phyloP scores from a whole-genome alignment of 2,329 filamentous ascomycete species.

The Botrytis paeoniae region DNA sequence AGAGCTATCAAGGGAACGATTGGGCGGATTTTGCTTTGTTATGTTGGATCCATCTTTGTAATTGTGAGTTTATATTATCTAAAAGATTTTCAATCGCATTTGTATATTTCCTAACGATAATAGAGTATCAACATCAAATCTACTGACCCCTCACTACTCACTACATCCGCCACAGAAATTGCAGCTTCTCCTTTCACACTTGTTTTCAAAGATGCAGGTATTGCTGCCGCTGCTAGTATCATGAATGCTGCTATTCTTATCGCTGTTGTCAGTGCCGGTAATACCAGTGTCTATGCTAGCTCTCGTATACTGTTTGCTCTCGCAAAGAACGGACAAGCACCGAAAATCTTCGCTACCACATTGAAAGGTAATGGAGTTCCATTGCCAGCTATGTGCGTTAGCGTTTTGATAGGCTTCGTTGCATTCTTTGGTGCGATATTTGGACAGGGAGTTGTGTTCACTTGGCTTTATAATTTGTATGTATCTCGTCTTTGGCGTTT shows the following conservation, averaged over 20 bases:
- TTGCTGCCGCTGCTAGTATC: slow-evolving; percentile 68
- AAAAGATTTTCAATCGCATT: not conserved
- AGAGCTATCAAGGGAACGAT: slow-evolving; percentile 77
- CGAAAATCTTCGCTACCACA: slow-evolving; percentile 65
- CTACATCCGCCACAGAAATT: slow-evolving; percentile 65
- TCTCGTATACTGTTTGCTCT: slow-evolving; percentile 73
- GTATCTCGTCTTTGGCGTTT: not conserved
- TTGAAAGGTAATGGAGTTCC: slow-evolving; percentile 57
- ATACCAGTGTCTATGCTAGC: slow-evolving; percentile 70
- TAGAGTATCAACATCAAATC: slow-evolving; percentile 66
- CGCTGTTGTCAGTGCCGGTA: slow-evolving; percentile 70
- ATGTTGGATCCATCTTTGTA: slow-evolving; percentile 73
- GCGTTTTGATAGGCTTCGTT: slow-evolving; percentile 66
- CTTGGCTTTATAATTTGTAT: slow-evolving; percentile 62
- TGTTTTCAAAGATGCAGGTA: slow-evolving; percentile 51
- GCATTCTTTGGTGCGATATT: slow-evolving; percentile 71
- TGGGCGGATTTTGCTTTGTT: slow-evolving; percentile 82
- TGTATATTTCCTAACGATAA: not conserved
- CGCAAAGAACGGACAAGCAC: slow-evolving; percentile 70
- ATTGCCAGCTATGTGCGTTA: slow-evolving; percentile 60
- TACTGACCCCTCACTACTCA: slow-evolving; percentile 61
- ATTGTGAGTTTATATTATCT: slow-evolving; percentile 41
- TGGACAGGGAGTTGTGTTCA: slow-evolving; percentile 61
- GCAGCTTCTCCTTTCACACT: slow-evolving; percentile 73
- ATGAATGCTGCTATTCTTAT: slow-evolving; percentile 77